Evolutionary conservation across 2,329 filamentous ascomycete species (phyloP), one percentile per base, ranked within the genome.

Genomic region (Sporothrix euskadiensis): DNA sequence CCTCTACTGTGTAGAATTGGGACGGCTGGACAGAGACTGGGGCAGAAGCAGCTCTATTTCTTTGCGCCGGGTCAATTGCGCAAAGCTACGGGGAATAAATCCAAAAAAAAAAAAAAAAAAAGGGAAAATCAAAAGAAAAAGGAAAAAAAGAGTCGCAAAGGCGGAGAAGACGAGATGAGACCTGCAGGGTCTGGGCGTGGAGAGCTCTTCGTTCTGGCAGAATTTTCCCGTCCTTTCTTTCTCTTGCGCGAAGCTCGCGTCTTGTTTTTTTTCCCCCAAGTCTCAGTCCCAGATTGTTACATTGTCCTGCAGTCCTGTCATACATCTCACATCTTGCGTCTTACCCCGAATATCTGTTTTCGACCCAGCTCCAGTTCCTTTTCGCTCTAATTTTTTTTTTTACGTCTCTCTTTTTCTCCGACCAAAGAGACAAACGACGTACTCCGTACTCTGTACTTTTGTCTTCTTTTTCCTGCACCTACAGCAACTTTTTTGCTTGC

Each of bases 311-410:
- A 7, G 14, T 54, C 22, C 52, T 26, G 49, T 56, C 68, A 57
- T 59, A 57, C 49, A 57, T 47, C 32, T 57, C 65, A 68, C 65
- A 22, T 68, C 65, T 68, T 68, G 9, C 65, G 65, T 12, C 65
- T 52, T 68, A 61, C 57, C 30, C 39, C 32, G 22, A 30, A 5
- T 56, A 8, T 56, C 52, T 54, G 14, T 47, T 32, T 16, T 54
- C 66, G 66, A 26, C 66, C 16, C 32, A 56, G 49, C 32, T 69
- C 66, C 19, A 14, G 26, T 26, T 30, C 22, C 4, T 41, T 41
- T n/a, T 39, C 4, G 22, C 35, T 39, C 9, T 54, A 10, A 7
- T 49, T 12, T 22, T 54, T 9, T 7, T 49, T 12, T 22, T 39
- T 16, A 0, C 47, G 26, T 26, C 26, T 26, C 26, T 54, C 19